phyloP scores from a whole-genome alignment of 2,329 filamentous ascomycete species.

The Fusarium sp. region DNA sequence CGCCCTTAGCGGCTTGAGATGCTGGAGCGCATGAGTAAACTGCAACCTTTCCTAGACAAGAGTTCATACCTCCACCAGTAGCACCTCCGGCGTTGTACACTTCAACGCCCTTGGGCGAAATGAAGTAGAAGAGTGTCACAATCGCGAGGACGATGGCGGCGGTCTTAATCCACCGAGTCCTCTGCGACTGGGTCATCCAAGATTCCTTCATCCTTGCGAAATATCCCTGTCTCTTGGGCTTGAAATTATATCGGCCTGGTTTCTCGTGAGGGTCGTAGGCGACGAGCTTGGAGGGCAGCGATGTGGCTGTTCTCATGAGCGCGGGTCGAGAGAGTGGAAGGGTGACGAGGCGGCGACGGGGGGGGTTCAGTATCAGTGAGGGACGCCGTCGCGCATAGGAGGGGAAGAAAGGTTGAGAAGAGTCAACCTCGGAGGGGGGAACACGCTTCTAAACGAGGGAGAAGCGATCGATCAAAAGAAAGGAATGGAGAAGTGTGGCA shows the following conservation, averaged over 20 bases:
- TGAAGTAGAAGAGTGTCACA: slow-evolving; percentile 68
- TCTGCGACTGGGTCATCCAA: slow-evolving; percentile 70
- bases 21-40: slow-evolving; percentile 32
- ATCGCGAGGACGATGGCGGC: slow-evolving; percentile 67
- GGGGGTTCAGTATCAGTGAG: slow-evolving; percentile 33
- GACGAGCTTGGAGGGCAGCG: slow-evolving; percentile 66
- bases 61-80: slow-evolving; percentile 24
- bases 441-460: slow-evolving; percentile 7
- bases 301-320: slow-evolving; percentile 70
- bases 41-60: neutral
- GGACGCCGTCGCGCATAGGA: slow-evolving; percentile 42
- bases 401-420: neutral
- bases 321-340: slow-evolving; percentile 34
- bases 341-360: slow-evolving; percentile 23
- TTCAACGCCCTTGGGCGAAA: slow-evolving; percentile 66
- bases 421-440: slow-evolving; percentile 7
- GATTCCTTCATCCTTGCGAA: slow-evolving; percentile 64
- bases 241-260: slow-evolving; percentile 64
- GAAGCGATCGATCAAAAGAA: slow-evolving; percentile 15
- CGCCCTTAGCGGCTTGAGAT: slow-evolving; percentile 37
- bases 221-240: slow-evolving; percentile 56
- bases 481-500: slow-evolving; percentile 28
- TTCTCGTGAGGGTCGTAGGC: slow-evolving; percentile 71
- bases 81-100: slow-evolving; percentile 55
- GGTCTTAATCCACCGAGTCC: slow-evolving; percentile 70